A percentile compares a stretch with the other conserved stretches of the same genome.
Evolutionary conservation across 495 filamentous ascomycete genomes (phyloP).

Genomic region (Endocarpon pusillum): DNA sequence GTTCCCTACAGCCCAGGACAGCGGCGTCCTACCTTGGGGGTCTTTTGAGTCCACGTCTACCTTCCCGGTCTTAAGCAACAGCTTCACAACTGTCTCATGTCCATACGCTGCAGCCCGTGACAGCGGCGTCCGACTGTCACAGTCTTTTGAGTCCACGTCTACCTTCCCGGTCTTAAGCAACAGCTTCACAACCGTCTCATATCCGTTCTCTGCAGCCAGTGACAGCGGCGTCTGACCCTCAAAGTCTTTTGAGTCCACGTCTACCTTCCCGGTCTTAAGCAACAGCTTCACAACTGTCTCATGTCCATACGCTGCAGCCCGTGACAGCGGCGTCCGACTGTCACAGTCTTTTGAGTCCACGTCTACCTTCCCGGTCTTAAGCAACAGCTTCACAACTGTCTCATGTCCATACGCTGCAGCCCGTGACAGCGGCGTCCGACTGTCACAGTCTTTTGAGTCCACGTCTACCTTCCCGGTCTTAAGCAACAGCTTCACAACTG

Average conservation of each 20-base stretch:
- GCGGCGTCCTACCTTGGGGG: no score
- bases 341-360: conserved; percentile 6
- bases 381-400: conserved; percentile 10
- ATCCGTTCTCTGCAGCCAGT: conserved; percentile 7
- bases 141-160: conserved; percentile 8
- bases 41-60: conserved; percentile 5
- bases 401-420: conserved; percentile 9
- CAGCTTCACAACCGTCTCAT: conserved; percentile 10
- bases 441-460: conserved; percentile 6
- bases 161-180: conserved; percentile 5
- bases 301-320: conserved; percentile 8
- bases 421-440: conserved; percentile 4
- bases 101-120: conserved; percentile 8
- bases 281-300: conserved; percentile 10
- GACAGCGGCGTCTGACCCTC: conserved; percentile 13
- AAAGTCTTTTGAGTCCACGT: conserved; percentile 7
- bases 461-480: conserved; percentile 6
- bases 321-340: conserved; percentile 5
- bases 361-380: conserved; percentile 7
- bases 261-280: conserved; percentile 7
- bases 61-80: conserved; percentile 10
- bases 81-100: conserved; percentile 9
- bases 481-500: conserved; percentile 11
- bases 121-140: conserved; percentile 12
- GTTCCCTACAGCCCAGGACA: conserved; percentile 5